Evolutionary conservation across 202 grass and related monocot genomes (phyloP).

Genomic region (Musa balbisiana): DNA sequence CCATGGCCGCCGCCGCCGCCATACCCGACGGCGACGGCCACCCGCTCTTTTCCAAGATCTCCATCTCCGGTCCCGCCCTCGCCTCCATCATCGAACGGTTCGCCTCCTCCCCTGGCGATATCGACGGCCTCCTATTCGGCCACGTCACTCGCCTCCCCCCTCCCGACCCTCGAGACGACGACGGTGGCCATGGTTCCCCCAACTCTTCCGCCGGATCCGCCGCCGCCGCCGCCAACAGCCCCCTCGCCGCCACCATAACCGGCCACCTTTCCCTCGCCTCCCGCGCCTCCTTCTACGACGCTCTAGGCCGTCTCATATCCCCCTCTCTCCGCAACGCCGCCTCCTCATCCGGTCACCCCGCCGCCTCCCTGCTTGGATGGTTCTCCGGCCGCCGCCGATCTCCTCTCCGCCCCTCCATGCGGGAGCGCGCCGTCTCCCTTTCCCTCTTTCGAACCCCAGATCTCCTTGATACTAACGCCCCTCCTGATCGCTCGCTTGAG

Average conservation of each 20-base stretch:
- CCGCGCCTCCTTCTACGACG: slow-evolving; percentile 9
- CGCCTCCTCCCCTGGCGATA: slow-evolving; percentile 41
- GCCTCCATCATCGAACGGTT: slow-evolving; percentile 35
- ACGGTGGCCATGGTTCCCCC: slow-evolving; percentile 26
- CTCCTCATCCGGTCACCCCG: neutral
- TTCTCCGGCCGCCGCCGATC: slow-evolving; percentile 61
- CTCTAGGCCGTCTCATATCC: slow-evolving; percentile 27
- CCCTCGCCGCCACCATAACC: slow-evolving; percentile 18
- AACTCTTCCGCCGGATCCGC: slow-evolving; percentile 35
- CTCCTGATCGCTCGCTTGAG: neutral
- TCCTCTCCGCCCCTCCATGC: slow-evolving; percentile 55
- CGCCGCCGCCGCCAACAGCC: neutral
- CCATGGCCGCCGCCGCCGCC: slow-evolving; percentile 3
- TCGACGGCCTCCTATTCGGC: slow-evolving; percentile 30
- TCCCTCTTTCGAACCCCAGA: slow-evolving; percentile 38
- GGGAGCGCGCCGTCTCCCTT: slow-evolving; percentile 43
- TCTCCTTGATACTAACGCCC: neutral
- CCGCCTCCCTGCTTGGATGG: slow-evolving; percentile 43
- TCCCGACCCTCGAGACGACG: slow-evolving; percentile 32
- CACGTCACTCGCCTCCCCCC: slow-evolving; percentile 22
- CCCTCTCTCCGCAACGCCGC: neutral
- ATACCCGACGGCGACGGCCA: slow-evolving; percentile 1
- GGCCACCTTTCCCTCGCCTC: slow-evolving; percentile 27
- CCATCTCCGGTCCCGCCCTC: slow-evolving; percentile 64
- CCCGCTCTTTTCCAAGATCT: slow-evolving; percentile 31